Base-by-base conservation (phyloP, 495 filamentous ascomycete species). In the Aspergillus avenaceus region DNA sequence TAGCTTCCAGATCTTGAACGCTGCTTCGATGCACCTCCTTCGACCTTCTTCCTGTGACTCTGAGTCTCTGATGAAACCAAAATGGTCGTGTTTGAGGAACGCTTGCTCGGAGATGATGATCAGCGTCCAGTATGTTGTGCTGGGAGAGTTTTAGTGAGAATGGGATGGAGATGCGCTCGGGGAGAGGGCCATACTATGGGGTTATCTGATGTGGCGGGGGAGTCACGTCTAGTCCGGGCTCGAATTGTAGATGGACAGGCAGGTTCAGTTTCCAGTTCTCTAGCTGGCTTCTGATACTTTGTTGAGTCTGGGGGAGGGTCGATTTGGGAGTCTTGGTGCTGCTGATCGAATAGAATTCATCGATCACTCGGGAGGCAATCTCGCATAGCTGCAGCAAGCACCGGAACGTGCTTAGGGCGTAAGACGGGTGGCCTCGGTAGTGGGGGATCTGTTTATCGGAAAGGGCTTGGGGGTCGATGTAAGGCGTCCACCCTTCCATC, bases 401-500 rank as follows among this genome's bases (percentile, higher is more conserved):
- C 48, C 61, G 8, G 57, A 63, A 54, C n/a, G 51, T 54, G 11
- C 36, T 48, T 8, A 54, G 19, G 14, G 51, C 45, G 24, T 48
- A 46, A 9, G 51, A 36, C 11, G 51, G 51, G 19, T 37, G 24
- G 34, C 22, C 19, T 44, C 41, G 40, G 28, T 31, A 50, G 19
- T n/a, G 40, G 7, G 44, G 37, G n/a, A 47, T 19, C 27, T 22
- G 47, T 28, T 24, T 25, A 8, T 37, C 4, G 16, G 37, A 25
- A 22, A 34, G 40, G 40, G 18, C 41, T 29, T 44, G 45, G 24
- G 50, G 45, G 47, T 62, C 53, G 27, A 45, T 36, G 24, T 61
- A 70, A 5, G 69, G 64, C 27, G 37, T 44, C 61, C 63, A 73
- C 16, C 46, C 31, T 28, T 71, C 67, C 6, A 68, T 48, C 41